Conservation (phyloP, 2,329 filamentous ascomycete genomes). For the Sclerotinia spermophila region DNA sequence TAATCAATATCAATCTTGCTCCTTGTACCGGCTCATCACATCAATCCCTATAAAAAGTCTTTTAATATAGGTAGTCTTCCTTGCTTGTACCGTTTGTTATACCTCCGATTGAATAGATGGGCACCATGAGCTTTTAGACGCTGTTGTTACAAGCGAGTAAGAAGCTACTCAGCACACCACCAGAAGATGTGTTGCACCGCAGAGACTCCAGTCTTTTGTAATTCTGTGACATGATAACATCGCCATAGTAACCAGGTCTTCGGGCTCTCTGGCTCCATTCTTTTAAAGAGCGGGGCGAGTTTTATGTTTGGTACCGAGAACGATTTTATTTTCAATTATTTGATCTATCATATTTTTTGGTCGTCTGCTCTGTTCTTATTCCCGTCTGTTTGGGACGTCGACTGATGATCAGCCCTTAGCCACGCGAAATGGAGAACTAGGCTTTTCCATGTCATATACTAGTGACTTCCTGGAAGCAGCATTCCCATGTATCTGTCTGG, state of each 20-base stretch:
- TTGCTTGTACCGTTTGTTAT: not conserved
- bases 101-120: no score
- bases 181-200: not conserved
- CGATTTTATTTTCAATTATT: not conserved
- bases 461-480: not conserved
- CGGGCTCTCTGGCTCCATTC: not conserved
- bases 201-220: not conserved
- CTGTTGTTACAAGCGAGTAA: not conserved
- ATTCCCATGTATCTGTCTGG: not conserved
- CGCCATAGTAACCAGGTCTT: conserved; percentile 2
- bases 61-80: not conserved
- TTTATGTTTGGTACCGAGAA: not conserved
- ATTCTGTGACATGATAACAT: not conserved
- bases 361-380: not conserved
- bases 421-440: not conserved
- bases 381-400: not conserved
- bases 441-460: not conserved
- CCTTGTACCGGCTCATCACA: no score
- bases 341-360: not conserved
- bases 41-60: not conserved
- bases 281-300: not conserved
- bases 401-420: not conserved
- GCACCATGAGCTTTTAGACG: not conserved
- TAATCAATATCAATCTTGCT: not conserved
- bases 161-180: not conserved